A percentile compares a stretch with the other conserved stretches of the same genome.
These are phyloP conservation scores for Hypholoma fasciculare DNA, from an alignment of 768 basidiomycete genomes.

Conservation along the genomic window DNA sequence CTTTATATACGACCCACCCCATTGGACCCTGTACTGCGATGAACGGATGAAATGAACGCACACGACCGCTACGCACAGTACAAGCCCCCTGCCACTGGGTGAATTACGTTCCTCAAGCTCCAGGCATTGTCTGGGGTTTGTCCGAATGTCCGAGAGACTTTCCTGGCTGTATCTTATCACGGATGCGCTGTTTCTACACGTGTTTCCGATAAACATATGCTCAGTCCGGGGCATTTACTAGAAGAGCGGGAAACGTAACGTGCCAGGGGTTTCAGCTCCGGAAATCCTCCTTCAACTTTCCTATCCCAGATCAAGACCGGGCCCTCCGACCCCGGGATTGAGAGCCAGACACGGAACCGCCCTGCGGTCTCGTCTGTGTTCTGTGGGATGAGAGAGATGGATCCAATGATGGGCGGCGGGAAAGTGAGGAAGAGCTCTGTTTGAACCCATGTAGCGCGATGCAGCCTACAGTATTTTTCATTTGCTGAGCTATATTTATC, in stretches of 20 bases:
- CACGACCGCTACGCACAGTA: too few species aligned
- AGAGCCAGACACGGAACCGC: conserved; percentile 89
- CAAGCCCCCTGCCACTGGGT: too few species aligned
- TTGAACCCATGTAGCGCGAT: conserved; percentile 91
- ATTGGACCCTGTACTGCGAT: too few species aligned
- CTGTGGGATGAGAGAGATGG: conserved; percentile 72
- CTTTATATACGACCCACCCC: too few species aligned
- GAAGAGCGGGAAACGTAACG: conserved; percentile 22
- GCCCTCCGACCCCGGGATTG: conserved; percentile 28
- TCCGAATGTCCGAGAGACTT: conserved; percentile 90
- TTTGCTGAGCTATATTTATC: background rate
- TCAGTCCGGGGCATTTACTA: background rate
- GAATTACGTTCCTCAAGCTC: too few species aligned
- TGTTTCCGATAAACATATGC: background rate
- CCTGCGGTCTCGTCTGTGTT: conserved; percentile 84
- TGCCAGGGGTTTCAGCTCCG: conserved; percentile 84
- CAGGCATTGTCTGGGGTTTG: conserved; percentile 22
- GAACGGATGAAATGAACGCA: too few species aligned
- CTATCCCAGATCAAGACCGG: conserved; percentile 81
- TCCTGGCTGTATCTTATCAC: conserved; percentile 81
- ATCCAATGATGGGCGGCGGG: conserved; percentile 69
- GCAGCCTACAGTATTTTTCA: conserved; percentile 60
- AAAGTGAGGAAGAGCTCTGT: conserved; percentile 93
- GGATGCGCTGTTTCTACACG: conserved; percentile 81
- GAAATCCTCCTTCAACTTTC: conserved; percentile 89